Conservation (phyloP, 352 stramenopile genomes). For the Labyrinthula sp. region DNA sequence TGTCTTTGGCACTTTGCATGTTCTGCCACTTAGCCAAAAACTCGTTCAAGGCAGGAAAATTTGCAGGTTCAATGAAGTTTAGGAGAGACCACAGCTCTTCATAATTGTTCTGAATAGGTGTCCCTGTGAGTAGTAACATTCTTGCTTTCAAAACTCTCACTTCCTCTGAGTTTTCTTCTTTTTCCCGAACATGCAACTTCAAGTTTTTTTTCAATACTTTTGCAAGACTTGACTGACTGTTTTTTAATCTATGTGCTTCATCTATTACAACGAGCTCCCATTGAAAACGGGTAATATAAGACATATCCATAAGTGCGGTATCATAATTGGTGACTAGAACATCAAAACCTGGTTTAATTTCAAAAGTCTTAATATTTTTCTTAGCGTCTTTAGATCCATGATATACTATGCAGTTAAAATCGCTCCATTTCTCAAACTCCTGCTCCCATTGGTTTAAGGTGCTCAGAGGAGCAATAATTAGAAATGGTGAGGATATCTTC, state of each 20-base stretch:
- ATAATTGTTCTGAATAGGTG: constrained; percentile 95
- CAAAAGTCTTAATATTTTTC: constrained; percentile 9
- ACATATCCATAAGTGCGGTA: constrained; percentile 41
- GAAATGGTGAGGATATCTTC: constrained; percentile 72
- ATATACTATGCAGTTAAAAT: constrained; percentile 72
- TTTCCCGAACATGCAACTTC: too few species aligned
- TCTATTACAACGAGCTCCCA: constrained; percentile 94
- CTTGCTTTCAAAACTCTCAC: constrained; percentile 53
- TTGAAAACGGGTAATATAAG: constrained; percentile 64
- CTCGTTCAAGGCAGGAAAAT: constrained; percentile 69
- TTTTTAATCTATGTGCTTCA: constrained; percentile 96
- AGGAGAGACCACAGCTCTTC: constrained; percentile 96
- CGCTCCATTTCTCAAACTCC: constrained; percentile 59
- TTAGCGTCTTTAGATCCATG: constrained; percentile 60
- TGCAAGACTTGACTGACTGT: constrained; percentile 82
- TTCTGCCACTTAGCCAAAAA: constrained; percentile 83
- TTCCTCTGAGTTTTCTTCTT: too few species aligned
- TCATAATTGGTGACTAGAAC: constrained; percentile 99
- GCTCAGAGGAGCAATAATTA: constrained; percentile 92
- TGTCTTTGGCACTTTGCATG: constrained; percentile 14
- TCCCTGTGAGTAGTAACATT: constrained; percentile 64
- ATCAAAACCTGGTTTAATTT: constrained; percentile 68
- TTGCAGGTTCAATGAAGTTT: constrained; percentile 85
- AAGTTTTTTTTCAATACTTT: constrained; percentile 51
- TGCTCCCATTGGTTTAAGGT: constrained; percentile 92